Evolutionary conservation across 2,329 filamentous ascomycete genomes (phyloP).

Genomic region (Aureobasidium sp.): DNA sequence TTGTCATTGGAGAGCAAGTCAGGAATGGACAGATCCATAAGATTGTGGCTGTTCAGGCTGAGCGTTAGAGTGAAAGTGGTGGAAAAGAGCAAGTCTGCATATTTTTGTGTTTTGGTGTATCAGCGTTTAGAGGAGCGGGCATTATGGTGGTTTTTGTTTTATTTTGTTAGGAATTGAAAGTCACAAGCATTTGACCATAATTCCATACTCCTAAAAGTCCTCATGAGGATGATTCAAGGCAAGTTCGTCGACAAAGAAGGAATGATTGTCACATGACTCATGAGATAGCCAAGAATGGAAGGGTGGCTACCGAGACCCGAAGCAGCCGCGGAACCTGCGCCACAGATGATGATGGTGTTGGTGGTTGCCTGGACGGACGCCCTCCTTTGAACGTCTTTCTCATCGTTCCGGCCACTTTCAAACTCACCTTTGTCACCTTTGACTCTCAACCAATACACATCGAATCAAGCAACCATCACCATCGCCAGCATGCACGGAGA

Average conservation of each 20-base stretch:
- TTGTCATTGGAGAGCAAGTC: neutral
- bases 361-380: slow-evolving; percentile 8
- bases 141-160: neutral
- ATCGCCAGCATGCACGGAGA: slow-evolving; percentile 23
- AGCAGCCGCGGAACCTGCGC: neutral
- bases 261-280: neutral
- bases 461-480: neutral
- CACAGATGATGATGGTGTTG: neutral
- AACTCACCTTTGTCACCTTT: neutral
- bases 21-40: slow-evolving; percentile 1
- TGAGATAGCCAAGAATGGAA: neutral
- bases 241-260: neutral
- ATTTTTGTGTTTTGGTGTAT: neutral
- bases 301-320: neutral
- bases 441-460: neutral
- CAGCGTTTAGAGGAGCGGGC: neutral
- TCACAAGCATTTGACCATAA: too few species aligned
- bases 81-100: neutral
- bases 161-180: too few species aligned
- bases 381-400: neutral
- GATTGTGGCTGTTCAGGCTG: neutral
- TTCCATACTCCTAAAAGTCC: too few species aligned
- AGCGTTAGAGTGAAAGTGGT: slow-evolving; percentile 19
- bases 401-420: neutral
- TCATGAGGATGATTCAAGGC: too few species aligned